Evolutionary conservation across 1,139 yeast genomes (phyloP).

Genomic region (Candida albicans): DNA sequence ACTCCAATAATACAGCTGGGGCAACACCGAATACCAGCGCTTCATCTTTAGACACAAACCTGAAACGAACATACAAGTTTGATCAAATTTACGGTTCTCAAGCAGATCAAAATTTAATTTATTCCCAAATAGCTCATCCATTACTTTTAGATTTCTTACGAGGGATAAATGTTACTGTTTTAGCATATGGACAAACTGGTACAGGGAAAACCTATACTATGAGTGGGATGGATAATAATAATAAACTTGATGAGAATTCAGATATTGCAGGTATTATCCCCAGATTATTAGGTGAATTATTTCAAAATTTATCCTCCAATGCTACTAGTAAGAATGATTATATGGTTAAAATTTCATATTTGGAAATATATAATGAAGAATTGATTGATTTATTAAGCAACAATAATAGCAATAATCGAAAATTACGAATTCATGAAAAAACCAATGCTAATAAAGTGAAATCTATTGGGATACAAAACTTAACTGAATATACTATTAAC

Average conservation of each 20-base stretch:
- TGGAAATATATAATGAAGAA: conserved; percentile 75
- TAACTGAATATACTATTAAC: conserved; percentile 55
- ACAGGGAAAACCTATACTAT: conserved; percentile 88
- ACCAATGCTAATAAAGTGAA: conserved; percentile 4
- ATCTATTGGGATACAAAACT: conserved; percentile 47
- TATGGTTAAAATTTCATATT: conserved; percentile 66
- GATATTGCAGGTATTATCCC: conserved; percentile 68
- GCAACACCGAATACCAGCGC: conserved; percentile 8
- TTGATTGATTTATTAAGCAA: conserved; percentile 58
- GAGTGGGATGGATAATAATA: conserved; percentile 38
- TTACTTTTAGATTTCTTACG: conserved; percentile 61
- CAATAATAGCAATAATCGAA: conserved; percentile 39
- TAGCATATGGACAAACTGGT: conserved; percentile 91
- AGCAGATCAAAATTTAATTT: conserved; percentile 61
- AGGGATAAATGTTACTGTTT: conserved; percentile 76
- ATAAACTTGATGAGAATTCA: conserved; percentile 11
- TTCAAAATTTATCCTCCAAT: conserved; percentile 43
- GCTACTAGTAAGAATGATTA: conserved; percentile 38
- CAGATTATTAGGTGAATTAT: conserved; percentile 56
- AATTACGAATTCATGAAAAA: conserved; percentile 54
- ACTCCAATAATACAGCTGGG: conserved; percentile 13
- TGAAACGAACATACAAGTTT: conserved; percentile 56
- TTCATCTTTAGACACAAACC: conserved; percentile 4
- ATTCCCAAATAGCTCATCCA: conserved; percentile 64
- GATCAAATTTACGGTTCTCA: conserved; percentile 76